phyloP scores from a whole-genome alignment of 176 grass and related monocot species.

The Lolium rigidum region DNA sequence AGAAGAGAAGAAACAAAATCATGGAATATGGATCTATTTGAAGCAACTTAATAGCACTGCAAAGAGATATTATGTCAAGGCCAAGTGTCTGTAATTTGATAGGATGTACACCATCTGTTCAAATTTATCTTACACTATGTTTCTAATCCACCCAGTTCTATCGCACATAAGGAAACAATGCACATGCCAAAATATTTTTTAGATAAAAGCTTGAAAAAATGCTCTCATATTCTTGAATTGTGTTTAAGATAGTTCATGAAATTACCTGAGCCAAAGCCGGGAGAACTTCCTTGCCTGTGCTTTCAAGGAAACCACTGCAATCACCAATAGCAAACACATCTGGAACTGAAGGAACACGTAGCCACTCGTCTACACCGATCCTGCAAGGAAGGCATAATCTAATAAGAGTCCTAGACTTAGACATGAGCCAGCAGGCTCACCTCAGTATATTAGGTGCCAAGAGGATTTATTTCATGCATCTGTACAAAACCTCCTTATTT shows the following conservation, averaged over 20 bases:
- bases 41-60: not conserved
- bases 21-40: not conserved
- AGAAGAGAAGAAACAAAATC: not conserved
- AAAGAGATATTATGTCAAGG: not conserved
- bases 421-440: not conserved
- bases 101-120: constrained; percentile 7
- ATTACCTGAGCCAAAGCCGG: constrained; percentile 95
- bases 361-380: constrained; percentile 91
- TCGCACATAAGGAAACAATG: not conserved
- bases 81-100: not conserved
- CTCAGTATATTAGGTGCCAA: not conserved
- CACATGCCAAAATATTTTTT: not conserved
- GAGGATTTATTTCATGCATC: not conserved
- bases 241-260: constrained; percentile 13
- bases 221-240: constrained; percentile 7
- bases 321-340: constrained; percentile 95
- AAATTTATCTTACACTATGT: not conserved
- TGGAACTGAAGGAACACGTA: constrained; percentile 73
- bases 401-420: constrained; percentile 7
- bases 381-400: constrained; percentile 48
- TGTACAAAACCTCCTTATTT: not conserved
- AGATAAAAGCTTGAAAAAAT: constrained; percentile 6
- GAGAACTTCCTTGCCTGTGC: constrained; percentile 79
- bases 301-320: constrained; percentile 88
- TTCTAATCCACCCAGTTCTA: not conserved